Evolutionary conservation across 2,329 filamentous ascomycete species (phyloP), one percentile per base, ranked within the genome.

Genomic region (Neonectria magnoliae): DNA sequence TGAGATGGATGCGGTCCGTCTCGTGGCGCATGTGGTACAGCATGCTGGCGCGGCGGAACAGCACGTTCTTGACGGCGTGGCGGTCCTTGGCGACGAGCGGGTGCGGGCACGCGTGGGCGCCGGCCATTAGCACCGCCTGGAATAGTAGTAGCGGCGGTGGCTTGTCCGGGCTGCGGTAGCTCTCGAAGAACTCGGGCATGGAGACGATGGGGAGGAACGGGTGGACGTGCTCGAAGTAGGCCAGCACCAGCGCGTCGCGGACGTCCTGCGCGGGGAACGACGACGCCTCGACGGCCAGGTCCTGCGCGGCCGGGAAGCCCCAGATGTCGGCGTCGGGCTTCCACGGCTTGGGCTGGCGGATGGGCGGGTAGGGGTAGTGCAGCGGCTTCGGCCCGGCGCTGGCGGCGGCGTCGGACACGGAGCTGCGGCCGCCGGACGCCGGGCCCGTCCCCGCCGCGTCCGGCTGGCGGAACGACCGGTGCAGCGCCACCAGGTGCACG

Each of bases 1-100:
- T 55, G 1, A 73, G 71, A 33, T 73, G 71, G 31, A 71, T 73
- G 1, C 71, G 57, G 2, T 73, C 70, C 0, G 68, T 67, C 18
- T 73, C 71, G 18, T 73, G 71, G 5, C 70, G 67, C 68, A 74
- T 74, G 20, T 73, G 71, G 14, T 71, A 73, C 0, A 73, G 38
- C 71, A 73, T 73, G 6, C 71, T 73, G 1, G 71, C 71, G 9
- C 71, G 50, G 7, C 71, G 60, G 31, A 69, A 73, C 0, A 73
- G 65, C 11, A 72, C 67, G n/a, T 70, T 72, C 33, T 73, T 73
- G n/a, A 73, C 71, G 1, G 71, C 70, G 13, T 73, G 70, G 0
- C 71, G 71, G 48, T 73, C 65, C 0, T 59, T 70, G 22, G 70
- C 71, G 2, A 73, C 71, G 0, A 73, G 65, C 0, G 71, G 71